These are phyloP conservation scores for Calonectria honghensis DNA, from an alignment of 2,329 filamentous ascomycete genomes.

Conservation along the genomic window DNA sequence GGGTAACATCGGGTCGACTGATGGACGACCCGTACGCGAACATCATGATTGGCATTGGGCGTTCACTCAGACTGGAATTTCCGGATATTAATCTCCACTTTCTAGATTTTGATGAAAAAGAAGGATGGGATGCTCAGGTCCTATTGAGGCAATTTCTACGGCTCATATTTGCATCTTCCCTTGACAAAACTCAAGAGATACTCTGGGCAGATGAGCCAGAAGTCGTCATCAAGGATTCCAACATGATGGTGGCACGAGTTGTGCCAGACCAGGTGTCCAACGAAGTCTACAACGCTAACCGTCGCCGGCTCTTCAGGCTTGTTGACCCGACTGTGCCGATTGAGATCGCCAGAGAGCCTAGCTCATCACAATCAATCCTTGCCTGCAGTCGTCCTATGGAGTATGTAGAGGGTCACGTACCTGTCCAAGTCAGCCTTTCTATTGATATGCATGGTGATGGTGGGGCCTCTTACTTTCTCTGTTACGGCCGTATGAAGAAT, in stretches of 20 bases:
- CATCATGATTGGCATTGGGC: slow-evolving; percentile 3
- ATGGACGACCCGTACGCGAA: background rate
- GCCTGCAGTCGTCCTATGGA: background rate
- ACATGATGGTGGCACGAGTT: background rate
- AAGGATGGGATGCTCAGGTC: background rate
- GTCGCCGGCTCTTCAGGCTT: background rate
- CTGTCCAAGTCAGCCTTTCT: background rate
- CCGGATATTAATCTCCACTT: background rate
- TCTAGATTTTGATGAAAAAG: background rate
- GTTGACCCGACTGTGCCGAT: background rate
- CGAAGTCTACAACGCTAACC: background rate
- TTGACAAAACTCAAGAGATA: background rate
- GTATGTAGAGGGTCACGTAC: background rate
- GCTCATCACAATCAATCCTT: background rate
- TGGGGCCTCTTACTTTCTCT: background rate
- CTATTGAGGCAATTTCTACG: background rate
- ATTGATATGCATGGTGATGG: too few relatives aligned
- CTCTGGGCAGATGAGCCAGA: slow-evolving; percentile 4
- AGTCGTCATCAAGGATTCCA: background rate
- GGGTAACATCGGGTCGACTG: background rate
- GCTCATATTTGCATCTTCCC: background rate
- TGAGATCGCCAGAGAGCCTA: background rate
- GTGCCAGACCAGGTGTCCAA: background rate
- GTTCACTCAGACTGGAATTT: background rate
- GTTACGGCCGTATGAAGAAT: background rate